phyloP scores from a whole-genome alignment of 23 red algal species.

The Pyropia haitanensis region DNA sequence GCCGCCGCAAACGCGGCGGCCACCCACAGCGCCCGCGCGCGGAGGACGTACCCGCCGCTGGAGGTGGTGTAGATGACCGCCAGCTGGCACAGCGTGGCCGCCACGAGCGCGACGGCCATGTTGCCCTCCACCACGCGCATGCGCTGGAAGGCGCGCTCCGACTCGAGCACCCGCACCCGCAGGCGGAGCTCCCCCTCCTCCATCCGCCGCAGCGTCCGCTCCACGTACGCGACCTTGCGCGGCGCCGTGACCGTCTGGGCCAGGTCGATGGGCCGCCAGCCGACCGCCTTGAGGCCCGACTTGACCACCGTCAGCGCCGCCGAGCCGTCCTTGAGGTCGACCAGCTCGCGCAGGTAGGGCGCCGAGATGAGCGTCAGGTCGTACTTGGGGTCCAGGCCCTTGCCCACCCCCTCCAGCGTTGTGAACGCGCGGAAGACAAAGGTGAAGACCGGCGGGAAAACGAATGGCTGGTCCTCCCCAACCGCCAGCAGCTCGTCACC shows the following conservation, averaged over 20 bases:
- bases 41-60: constrained; percentile 41
- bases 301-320: constrained; percentile 58
- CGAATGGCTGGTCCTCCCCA: constrained; percentile 74
- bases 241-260: constrained; percentile 53
- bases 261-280: constrained; percentile 68
- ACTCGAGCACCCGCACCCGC: constrained; percentile 68
- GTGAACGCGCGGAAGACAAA: constrained; percentile 94
- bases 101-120: constrained; percentile 45
- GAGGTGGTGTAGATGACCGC: constrained; percentile 44
- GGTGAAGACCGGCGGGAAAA: constrained; percentile 81
- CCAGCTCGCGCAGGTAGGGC: constrained; percentile 77
- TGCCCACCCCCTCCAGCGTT: constrained; percentile 77
- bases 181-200: constrained; percentile 72
- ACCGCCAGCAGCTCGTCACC: constrained; percentile 75
- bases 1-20: constrained; percentile 25
- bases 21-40: constrained; percentile 45
- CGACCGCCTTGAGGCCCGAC: constrained; percentile 44
- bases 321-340: constrained; percentile 83
- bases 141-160: constrained; percentile 57
- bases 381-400: constrained; percentile 61
- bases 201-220: constrained; percentile 55
- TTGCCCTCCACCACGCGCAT: constrained; percentile 49
- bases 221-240: constrained; percentile 74
- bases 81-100: constrained; percentile 49
- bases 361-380: constrained; percentile 74